Base-by-base conservation (phyloP, 106 monocot genomes). In the Narthecium ossifragum region DNA sequence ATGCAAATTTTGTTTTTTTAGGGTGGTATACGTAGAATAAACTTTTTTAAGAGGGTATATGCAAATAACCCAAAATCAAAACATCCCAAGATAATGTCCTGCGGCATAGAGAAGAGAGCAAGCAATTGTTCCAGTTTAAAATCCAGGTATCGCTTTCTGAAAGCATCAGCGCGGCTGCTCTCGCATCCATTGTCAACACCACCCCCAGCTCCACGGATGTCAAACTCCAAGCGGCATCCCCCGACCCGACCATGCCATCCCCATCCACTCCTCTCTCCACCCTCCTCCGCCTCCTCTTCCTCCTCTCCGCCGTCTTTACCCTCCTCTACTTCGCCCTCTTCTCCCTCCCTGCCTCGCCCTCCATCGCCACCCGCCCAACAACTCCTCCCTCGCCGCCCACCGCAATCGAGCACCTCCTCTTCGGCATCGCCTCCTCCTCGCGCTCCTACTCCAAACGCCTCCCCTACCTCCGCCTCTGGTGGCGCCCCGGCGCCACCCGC, bases 351-450 rank as follows among this genome's bases (percentile, higher is more conserved):
- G 66, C 34, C 67, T 40, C 34, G 18, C 27, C 11, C 56, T 1
- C 53, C 37, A 6, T 53, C 27, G 38, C 67, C 63, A 18, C 30
- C 8, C 8, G 45, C 8, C 27, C n/a, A n/a, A n/a, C n/a, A n/a
- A 23, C 30, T 43, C 46, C 27, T 27, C 17, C 33, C n/a, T 53
- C 41, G 22, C 62, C 26, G 5, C 10, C 60, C 41, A 62, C 64
- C 24, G 43, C 73, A 13, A 31, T 63, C 37, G 55, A 26, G 26
- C 84, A 92, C 70, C 52, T 92, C 32, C 66, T 84, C 48, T 92
- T 92, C 75, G 92, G 80, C 51, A 73, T 92, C 60, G 83, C 87
- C 30, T 75, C 92, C 38, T 75, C 83, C 45, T 12, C 77, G 26
- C 23, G 55, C 29, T 73, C 81, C 41, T 69, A 68, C 46, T 33